Conservation (phyloP, 257 asterid genomes). For the Nicotiana benthamiana region DNA sequence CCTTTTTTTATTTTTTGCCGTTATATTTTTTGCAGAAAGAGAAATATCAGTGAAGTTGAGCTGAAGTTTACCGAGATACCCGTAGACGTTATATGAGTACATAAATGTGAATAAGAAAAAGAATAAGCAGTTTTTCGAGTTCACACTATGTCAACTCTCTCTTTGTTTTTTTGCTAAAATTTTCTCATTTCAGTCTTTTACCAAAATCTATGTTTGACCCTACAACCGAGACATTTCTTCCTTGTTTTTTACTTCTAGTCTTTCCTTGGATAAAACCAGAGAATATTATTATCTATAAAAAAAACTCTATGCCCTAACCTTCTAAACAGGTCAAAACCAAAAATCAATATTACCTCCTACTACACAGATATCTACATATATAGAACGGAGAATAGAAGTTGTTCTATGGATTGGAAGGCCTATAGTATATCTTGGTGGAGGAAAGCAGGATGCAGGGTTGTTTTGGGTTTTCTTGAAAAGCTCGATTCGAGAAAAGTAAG, state of each 20-base stretch:
- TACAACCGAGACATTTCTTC: not conserved
- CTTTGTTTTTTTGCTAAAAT: not conserved
- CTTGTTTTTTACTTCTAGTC: conserved; percentile 13
- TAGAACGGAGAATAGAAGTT: not conserved
- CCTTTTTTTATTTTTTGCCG: not conserved
- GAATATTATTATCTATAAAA: conserved; percentile 12
- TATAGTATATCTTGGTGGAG: not conserved
- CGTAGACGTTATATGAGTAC: conserved; percentile 1
- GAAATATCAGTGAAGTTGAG: not conserved
- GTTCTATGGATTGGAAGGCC: not conserved
- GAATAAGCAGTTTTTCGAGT: not conserved
- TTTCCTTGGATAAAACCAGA: conserved; percentile 19
- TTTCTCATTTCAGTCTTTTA: not conserved
- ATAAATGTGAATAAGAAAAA: not conserved
- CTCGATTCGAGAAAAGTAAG: too few relatives aligned
- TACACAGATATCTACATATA: not conserved
- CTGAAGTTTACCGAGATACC: conserved; percentile 10
- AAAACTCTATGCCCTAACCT: conserved; percentile 11
- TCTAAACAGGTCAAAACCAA: not conserved
- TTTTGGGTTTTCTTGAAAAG: too few relatives aligned
- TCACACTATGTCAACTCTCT: conserved; percentile 10
- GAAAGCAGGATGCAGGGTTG: too few relatives aligned
- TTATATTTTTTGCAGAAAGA: conserved; percentile 2
- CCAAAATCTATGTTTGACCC: conserved; percentile 8
- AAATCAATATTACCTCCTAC: not conserved